Conservation (phyloP, 192 early-diverging fungal genomes). For the Radiomyces spectabilis region DNA sequence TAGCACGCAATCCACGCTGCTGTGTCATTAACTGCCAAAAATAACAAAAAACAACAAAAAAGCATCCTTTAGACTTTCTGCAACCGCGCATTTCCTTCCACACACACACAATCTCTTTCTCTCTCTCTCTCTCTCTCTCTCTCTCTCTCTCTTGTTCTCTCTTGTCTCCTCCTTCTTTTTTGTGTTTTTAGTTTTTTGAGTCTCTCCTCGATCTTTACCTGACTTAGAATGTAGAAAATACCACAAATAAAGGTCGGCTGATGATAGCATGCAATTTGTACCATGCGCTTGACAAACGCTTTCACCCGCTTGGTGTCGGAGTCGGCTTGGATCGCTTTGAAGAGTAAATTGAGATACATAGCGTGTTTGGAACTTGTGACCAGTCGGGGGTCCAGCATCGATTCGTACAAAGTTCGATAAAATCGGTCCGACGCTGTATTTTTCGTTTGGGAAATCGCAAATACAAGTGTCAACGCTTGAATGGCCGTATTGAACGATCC, state of each 20-base stretch:
- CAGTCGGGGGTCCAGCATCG: constrained; percentile 78
- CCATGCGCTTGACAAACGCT: constrained; percentile 85
- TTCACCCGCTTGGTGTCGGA: constrained; percentile 52
- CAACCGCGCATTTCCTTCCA: no score
- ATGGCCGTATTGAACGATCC: constrained; percentile 90
- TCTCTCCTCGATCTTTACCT: constrained; percentile 38
- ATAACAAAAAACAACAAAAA: background rate
- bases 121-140: no score
- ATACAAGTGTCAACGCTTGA: constrained; percentile 87
- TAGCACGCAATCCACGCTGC: constrained; percentile 48
- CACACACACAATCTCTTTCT: background rate
- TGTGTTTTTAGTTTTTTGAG: background rate
- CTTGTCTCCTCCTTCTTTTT: background rate
- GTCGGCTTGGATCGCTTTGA: constrained; percentile 77
- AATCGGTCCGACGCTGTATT: constrained; percentile 71
- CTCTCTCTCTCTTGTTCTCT: background rate
- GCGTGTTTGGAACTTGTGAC: constrained; percentile 77
- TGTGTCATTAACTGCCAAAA: constrained; percentile 29
- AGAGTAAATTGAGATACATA: constrained; percentile 90
- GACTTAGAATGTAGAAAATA: constrained; percentile 72
- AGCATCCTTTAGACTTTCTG: no score
- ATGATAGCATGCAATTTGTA: constrained; percentile 69
- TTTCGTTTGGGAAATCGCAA: constrained; percentile 54
- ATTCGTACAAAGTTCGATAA: constrained; percentile 86
- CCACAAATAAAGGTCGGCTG: constrained; percentile 84